Evolutionary conservation across 1,139 yeast species (phyloP), one percentile per base, ranked within the genome.

Genomic region (Yamadazyma siamensis): DNA sequence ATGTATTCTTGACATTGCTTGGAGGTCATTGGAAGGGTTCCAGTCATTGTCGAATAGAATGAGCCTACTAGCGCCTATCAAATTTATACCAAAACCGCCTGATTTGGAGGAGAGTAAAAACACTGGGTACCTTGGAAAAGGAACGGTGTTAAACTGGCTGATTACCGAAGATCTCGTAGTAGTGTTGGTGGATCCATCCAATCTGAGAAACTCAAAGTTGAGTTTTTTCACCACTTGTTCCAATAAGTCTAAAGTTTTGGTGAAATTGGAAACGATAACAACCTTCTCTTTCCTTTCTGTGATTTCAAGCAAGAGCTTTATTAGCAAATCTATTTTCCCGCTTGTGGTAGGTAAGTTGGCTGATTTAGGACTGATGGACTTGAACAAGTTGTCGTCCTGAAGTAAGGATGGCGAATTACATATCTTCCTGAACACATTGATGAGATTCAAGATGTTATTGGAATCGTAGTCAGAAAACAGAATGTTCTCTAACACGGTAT

Each of bases 1-100:
- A 49, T 89, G 96, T 5, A 91, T 81, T 40, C 99, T 62, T 1
- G 96, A 95, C 95, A 91, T 87, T 0, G 97, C 95, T 54, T 91
- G 99, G 17, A 84, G 56, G 53, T 91, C 99, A 9, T 84, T 73
- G 0, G 96, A 77, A 0, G 98, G 98, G 43, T 94, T 91, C 95
- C 95, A 86, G 49, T 88, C 96, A 39, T 89, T 84, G 49, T 88
- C 97, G 48, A 84, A 84, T 15, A 91, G 58, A 3, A 91, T 71
- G 21, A 91, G 60, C 18, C 97, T 64, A 0, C 95, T 87, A 0
- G 95, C 98, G 1, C 98, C 98, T 18, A 86, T 72, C 22, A 91
- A 62, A 49, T 91, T 94, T 24, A 91, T 65, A 0, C 99, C 99
- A 39, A 84, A 80, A 0, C 99, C 99, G 2, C 99, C 99, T 4